phyloP scores from a whole-genome alignment of 2,329 filamentous ascomycete genomes.

The Neopestalotiopsis rosae region DNA sequence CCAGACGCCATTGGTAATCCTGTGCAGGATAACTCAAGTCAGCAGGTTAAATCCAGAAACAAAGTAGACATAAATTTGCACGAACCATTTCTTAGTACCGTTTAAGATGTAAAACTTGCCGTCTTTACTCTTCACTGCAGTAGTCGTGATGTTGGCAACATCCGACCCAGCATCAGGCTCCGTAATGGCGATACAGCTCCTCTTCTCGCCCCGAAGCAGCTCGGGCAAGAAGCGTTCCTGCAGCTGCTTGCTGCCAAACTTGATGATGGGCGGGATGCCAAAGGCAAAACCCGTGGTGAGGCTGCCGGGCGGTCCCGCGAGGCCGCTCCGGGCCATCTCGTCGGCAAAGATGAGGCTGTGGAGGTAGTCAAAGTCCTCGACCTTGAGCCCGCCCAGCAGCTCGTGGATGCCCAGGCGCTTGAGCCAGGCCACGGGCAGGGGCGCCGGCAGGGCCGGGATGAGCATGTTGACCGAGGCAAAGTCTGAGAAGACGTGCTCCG shows the following conservation, averaged over 20 bases:
- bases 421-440: constrained; percentile 71
- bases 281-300: constrained; percentile 76
- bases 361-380: constrained; percentile 77
- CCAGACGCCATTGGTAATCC: constrained; percentile 77
- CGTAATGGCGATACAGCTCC: constrained; percentile 78
- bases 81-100: constrained; percentile 76
- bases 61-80: background rate
- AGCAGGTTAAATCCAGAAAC: background rate
- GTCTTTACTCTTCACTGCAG: constrained; percentile 64
- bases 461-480: constrained; percentile 73
- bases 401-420: constrained; percentile 69
- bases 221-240: constrained; percentile 73
- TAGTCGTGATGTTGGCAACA: constrained; percentile 75
- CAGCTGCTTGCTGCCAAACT: constrained; percentile 66
- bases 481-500: constrained; percentile 65
- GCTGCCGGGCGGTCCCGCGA: constrained; percentile 67
- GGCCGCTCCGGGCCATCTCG: constrained; percentile 71
- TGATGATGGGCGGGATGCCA: constrained; percentile 73
- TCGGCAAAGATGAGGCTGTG: constrained; percentile 74
- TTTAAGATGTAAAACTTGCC: constrained; percentile 75
- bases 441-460: constrained; percentile 71
- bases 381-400: constrained; percentile 67
- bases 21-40: constrained; percentile 45
- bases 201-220: constrained; percentile 68
- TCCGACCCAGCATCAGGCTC: constrained; percentile 78